Conservation (phyloP, 2,329 filamentous ascomycete species). For the Tolypocladium tropicale region DNA sequence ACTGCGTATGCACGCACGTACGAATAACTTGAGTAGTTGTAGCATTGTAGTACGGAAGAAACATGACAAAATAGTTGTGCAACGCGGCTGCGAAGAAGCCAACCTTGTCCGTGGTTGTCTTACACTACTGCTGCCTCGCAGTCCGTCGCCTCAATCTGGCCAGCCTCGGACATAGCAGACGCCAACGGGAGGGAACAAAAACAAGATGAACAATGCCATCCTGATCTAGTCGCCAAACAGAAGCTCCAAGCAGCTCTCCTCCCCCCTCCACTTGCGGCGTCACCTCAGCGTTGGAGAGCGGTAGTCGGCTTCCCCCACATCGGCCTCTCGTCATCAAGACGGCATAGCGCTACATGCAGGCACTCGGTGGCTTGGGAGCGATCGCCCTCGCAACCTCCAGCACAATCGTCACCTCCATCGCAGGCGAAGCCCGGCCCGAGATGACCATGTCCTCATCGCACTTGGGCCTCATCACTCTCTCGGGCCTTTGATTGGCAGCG, state of each 20-base stretch:
- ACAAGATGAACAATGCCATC: no score
- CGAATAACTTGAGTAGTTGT: no score
- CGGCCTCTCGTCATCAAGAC: not conserved
- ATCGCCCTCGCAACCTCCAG: not conserved
- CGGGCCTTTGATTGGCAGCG: not conserved
- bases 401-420: no score
- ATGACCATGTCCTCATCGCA: not conserved
- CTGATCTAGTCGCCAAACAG: not conserved
- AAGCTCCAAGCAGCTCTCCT: not conserved
- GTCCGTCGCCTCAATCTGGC: no score
- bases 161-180: no score
- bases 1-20: no score
- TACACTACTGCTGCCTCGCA: no score
- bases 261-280: not conserved
- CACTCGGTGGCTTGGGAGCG: not conserved
- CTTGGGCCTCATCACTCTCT: not conserved
- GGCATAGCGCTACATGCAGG: not conserved
- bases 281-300: not conserved
- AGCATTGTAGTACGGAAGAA: no score
- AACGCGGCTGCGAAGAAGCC: not conserved
- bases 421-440: not conserved
- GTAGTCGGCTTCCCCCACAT: not conserved
- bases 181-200: no score
- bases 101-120: not conserved
- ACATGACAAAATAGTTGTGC: no score